Percentiles rank a stretch among this genome's conserved stretches.
Evolutionary conservation across 2,329 filamentous ascomycete species (phyloP).

Genomic region (Kalmusia sp.): DNA sequence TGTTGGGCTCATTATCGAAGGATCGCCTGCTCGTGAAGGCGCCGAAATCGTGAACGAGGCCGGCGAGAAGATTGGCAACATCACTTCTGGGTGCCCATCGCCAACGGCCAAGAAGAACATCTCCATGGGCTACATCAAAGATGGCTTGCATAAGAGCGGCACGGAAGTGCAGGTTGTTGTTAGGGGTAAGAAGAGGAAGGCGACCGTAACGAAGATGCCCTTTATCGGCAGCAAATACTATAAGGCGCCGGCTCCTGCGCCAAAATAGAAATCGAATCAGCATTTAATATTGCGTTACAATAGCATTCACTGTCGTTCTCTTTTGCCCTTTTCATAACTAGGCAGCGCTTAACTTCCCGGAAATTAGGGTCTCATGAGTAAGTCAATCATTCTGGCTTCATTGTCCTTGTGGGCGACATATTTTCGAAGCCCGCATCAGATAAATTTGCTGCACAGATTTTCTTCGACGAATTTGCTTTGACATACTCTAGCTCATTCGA

Average conservation of each 20-base stretch:
- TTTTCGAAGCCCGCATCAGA: no score
- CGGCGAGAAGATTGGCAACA: constrained; percentile 72
- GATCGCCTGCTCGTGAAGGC: constrained; percentile 88
- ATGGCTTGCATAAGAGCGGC: constrained; percentile 81
- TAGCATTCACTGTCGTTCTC: no score
- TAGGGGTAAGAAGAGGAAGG: constrained; percentile 77
- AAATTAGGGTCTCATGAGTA: no score
- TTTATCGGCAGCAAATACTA: constrained; percentile 84
- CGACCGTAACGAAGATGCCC: constrained; percentile 84
- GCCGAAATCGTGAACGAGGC: constrained; percentile 74
- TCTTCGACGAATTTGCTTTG: no score
- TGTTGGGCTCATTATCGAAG: constrained; percentile 82
- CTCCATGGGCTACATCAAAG: constrained; percentile 90
- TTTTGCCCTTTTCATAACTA: no score
- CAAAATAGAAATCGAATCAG: neutral
- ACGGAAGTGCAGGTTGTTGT: constrained; percentile 82
- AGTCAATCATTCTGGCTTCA: no score
- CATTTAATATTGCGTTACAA: no score
- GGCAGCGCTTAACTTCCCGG: no score
- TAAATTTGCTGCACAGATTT: no score
- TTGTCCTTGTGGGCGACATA: no score
- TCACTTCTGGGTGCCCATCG: constrained; percentile 91
- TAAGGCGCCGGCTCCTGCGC: constrained; percentile 28
- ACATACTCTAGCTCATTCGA: no score
- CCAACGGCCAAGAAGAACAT: constrained; percentile 89